phyloP scores from a whole-genome alignment of 129 eudicot genomes.

The Pittosporum tobira region DNA sequence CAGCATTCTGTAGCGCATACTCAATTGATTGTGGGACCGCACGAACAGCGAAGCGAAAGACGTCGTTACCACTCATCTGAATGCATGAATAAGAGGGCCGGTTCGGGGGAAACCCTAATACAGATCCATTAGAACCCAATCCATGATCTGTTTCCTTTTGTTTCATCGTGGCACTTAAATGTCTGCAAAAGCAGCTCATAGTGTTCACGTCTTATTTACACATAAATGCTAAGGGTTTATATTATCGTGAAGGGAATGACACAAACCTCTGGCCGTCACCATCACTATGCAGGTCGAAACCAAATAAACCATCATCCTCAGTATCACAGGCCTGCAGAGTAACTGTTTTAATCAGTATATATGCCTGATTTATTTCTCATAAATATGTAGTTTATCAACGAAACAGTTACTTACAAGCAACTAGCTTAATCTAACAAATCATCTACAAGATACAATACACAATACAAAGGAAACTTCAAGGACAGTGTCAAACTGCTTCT shows the following conservation, averaged over 20 bases:
- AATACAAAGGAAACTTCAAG: too few species aligned
- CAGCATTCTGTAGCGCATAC: constrained; percentile 64
- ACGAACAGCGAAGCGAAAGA: constrained; percentile 78
- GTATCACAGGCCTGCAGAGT: constrained; percentile 69
- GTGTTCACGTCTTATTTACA: background rate
- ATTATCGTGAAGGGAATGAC: background rate
- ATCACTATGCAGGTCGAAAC: constrained; percentile 91
- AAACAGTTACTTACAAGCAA: too few species aligned
- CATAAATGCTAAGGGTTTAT: background rate
- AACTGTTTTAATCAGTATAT: background rate
- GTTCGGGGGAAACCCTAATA: constrained; percentile 48
- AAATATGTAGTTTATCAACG: background rate
- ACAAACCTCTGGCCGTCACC: constrained; percentile 81
- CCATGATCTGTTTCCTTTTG: constrained; percentile 31
- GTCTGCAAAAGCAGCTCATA: constrained; percentile 31
- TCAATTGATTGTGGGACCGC: constrained; percentile 85
- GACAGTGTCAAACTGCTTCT: too few species aligned
- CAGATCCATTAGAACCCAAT: constrained; percentile 47
- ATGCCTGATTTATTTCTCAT: constrained; percentile 3
- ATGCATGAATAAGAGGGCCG: constrained; percentile 53
- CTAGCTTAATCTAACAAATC: too few species aligned
- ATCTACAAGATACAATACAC: too few species aligned
- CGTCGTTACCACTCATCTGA: constrained; percentile 92
- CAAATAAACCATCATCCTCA: constrained; percentile 80
- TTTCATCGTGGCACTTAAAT: constrained; percentile 55